These are phyloP conservation scores for Tetrapisispora phaffii DNA, from an alignment of 805 yeast genomes.

Conservation along the genomic window DNA sequence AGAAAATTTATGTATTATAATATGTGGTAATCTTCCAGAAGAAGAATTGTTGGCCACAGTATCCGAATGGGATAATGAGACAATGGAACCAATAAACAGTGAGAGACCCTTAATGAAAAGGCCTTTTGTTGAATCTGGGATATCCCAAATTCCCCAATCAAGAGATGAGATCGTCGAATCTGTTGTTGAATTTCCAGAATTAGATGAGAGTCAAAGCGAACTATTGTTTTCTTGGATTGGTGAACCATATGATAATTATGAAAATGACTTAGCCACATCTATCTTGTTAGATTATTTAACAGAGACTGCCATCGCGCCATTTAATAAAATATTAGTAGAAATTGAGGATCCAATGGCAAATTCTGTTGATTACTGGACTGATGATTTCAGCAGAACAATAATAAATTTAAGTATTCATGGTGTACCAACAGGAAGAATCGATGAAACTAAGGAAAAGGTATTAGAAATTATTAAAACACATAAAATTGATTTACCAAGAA, in stretches of 20 bases:
- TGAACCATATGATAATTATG: constrained; percentile 45
- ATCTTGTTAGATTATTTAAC: constrained; percentile 66
- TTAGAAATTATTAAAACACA: constrained; percentile 46
- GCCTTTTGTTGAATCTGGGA: constrained; percentile 66
- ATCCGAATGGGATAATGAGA: constrained; percentile 45
- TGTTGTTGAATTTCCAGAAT: constrained; percentile 73
- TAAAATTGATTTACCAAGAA: constrained; percentile 51
- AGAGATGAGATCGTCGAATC: constrained; percentile 36
- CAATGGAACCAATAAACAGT: constrained; percentile 35
- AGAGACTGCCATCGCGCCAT: constrained; percentile 64
- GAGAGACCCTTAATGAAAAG: constrained; percentile 33
- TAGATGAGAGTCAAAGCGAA: constrained; percentile 78
- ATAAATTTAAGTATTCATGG: constrained; percentile 50
- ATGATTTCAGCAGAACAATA: constrained; percentile 59
- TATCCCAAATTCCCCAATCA: constrained; percentile 38
- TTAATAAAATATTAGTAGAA: constrained; percentile 66
- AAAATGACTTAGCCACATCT: constrained; percentile 59
- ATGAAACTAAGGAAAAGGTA: constrained; percentile 43
- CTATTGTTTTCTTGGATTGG: constrained; percentile 72
- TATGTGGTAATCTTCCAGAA: constrained; percentile 81
- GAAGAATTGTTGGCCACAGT: constrained; percentile 54
- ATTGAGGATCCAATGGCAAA: constrained; percentile 75
- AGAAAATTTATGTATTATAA: constrained; percentile 70
- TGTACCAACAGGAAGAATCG: constrained; percentile 60
- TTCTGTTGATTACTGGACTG: constrained; percentile 57